Base-by-base conservation (phyloP, 768 basidiomycete species). In the Zangia roseola region DNA sequence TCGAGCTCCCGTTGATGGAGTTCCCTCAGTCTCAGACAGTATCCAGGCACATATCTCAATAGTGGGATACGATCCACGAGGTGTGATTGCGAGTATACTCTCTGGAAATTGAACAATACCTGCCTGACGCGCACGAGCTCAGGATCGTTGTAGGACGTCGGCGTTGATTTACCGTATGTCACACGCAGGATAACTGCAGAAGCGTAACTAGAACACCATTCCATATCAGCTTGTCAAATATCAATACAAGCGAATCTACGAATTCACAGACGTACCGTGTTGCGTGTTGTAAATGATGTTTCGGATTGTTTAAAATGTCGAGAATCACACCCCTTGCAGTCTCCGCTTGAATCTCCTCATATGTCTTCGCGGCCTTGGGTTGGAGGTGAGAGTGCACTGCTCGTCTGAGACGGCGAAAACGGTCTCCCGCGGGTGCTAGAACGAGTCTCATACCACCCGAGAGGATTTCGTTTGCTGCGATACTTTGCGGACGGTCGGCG, bases 371-470 rank as follows among this genome's bases (percentile, higher is more conserved):
- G 4, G 71, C 70, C 51, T 74, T 78, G 13, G 77, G 75, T 42
- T 79, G 78, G 0, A 84, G 68, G 43, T 82, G 75, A 0, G 76
- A 72, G 50, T 81, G 81, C 2, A 80, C 67, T 1, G 80, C 78
- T 31, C 78, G 79, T 39, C 54, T 47, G 67, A 83, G 75, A 57
- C 79, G 79, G 61, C 79, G 80, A 54, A 82, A 80, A 17, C 75
- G 65, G 6, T 81, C 80, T 1, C 80, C 80, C 2, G 70, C 72
- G 0, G 71, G 71, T 5, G 72, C 74, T 5, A 81, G 58, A 26
- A 83, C 44, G 20, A 79, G 69, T 19, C 80, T 65, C 81, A 82
- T 80, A 0, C 77, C 79, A 2, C 75, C 75, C 0, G 76, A 78
- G 1, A 83, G 65, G 0, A 79, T 78, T 35, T 82, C 80, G 1